Percentiles rank a stretch among this genome's conserved stretches.
These are phyloP conservation scores for Papiliotrema fonsecae DNA, from an alignment of 1,284 basidiomycete species.

Conservation along the genomic window DNA sequence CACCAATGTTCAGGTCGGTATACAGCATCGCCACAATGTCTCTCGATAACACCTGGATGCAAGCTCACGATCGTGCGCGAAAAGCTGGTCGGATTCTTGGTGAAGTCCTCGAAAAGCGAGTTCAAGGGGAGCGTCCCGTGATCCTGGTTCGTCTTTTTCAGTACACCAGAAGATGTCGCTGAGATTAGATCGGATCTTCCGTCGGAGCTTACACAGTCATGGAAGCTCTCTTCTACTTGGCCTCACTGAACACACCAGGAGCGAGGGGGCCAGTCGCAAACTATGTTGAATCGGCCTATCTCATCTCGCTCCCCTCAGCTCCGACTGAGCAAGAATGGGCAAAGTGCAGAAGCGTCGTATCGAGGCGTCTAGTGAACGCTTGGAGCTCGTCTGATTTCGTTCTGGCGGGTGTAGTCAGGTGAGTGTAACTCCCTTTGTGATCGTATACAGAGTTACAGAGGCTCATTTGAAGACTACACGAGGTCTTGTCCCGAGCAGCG, in stretches of 20 bases:
- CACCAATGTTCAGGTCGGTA: constrained; percentile 27
- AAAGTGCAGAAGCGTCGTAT: constrained; percentile 48
- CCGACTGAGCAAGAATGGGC: constrained; percentile 50
- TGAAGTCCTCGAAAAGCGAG: constrained; percentile 53
- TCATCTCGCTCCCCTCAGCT: constrained; percentile 52
- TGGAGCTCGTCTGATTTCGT: constrained; percentile 52
- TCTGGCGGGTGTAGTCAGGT: constrained; percentile 52
- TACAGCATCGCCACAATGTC: constrained; percentile 44
- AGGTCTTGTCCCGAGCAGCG: constrained; percentile 49
- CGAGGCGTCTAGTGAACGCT: constrained; percentile 52
- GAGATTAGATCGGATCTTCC: constrained; percentile 51
- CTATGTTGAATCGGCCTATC: constrained; percentile 53
- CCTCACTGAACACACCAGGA: constrained; percentile 37
- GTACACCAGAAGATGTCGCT: neutral
- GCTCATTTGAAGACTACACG: constrained; percentile 45
- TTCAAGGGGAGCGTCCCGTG: constrained; percentile 56
- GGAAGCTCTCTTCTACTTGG: constrained; percentile 52
- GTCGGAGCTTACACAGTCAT: constrained; percentile 55
- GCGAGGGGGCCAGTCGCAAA: constrained; percentile 35
- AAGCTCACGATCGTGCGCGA: constrained; percentile 49
- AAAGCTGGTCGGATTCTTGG: constrained; percentile 55
- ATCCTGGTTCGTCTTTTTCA: constrained; percentile 42
- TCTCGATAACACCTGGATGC: constrained; percentile 49
- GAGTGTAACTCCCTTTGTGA: constrained; percentile 1
- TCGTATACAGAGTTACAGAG: no score